A percentile compares a stretch with the other conserved stretches of the same genome.
phyloP scores from a whole-genome alignment of 1,284 basidiomycete genomes.

The Schizophyllum commune region DNA sequence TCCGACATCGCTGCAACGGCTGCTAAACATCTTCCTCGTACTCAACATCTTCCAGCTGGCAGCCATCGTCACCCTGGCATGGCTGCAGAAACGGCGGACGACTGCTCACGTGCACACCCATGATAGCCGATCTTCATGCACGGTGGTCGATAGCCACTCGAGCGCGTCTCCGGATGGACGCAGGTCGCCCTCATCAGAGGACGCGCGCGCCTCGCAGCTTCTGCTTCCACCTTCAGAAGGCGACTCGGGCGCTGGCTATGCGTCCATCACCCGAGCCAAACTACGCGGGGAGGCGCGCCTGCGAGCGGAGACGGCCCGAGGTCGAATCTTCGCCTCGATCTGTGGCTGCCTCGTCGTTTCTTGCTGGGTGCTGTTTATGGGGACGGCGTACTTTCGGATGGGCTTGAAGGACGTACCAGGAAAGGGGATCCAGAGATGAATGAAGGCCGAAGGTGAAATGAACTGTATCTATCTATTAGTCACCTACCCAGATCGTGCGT shows the following conservation, averaged over 20 bases:
- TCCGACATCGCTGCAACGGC: slow-evolving; percentile 25
- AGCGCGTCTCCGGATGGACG: slow-evolving; percentile 1
- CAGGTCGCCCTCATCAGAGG: slow-evolving; percentile 11
- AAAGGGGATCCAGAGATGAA: neutral
- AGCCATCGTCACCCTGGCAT: slow-evolving; percentile 40
- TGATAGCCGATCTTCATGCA: slow-evolving; percentile 1
- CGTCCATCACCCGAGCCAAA: slow-evolving; percentile 12
- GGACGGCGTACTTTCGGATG: slow-evolving; percentile 50
- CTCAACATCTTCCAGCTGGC: slow-evolving; percentile 55
- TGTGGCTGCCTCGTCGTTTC: slow-evolving; percentile 38
- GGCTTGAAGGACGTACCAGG: slow-evolving; percentile 27
- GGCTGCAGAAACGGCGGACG: slow-evolving; percentile 32
- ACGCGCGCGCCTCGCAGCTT: slow-evolving; percentile 5
- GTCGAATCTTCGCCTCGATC: slow-evolving; percentile 39
- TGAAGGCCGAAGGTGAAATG: neutral
- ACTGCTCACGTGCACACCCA: slow-evolving; percentile 9
- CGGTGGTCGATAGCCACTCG: slow-evolving; percentile 4
- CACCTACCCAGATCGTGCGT: no score
- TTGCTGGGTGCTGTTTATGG: slow-evolving; percentile 64
- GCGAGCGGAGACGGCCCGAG: slow-evolving; percentile 35
- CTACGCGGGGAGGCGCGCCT: slow-evolving; percentile 18
- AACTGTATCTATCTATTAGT: no score
- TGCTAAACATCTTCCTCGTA: slow-evolving; percentile 51
- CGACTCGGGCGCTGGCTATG: slow-evolving; percentile 11
- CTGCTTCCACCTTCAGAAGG: slow-evolving; percentile 10